Conservation (phyloP, 2,329 filamentous ascomycete genomes). For the Plectosphaerella plurivora region DNA sequence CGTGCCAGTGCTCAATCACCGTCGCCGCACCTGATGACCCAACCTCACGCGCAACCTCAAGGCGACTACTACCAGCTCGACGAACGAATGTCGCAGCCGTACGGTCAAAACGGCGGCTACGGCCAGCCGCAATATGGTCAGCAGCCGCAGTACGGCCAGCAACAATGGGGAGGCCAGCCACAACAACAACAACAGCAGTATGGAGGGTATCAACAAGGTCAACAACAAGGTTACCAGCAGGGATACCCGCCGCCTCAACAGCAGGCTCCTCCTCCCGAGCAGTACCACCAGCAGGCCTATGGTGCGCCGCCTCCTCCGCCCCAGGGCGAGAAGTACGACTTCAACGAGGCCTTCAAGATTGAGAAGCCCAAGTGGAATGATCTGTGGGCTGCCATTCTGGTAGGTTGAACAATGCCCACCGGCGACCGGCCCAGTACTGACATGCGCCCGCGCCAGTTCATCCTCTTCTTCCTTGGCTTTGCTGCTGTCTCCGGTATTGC, state of each 20-base stretch:
- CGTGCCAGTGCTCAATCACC: neutral
- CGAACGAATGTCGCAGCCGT: constrained; percentile 9
- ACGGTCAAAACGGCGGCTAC: constrained; percentile 10
- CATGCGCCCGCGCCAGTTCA: constrained; percentile 42
- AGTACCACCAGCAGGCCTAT: constrained; percentile 23
- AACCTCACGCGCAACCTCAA: neutral
- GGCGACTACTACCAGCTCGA: neutral
- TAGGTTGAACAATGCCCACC: constrained; percentile 25
- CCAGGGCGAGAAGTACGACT: constrained; percentile 49
- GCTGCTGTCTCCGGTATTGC: constrained; percentile 70
- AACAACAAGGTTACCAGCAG: constrained; percentile 19
- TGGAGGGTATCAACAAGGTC: constrained; percentile 15
- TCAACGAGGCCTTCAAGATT: constrained; percentile 79
- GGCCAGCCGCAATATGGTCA: constrained; percentile 3
- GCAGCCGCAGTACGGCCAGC: constrained; percentile 1
- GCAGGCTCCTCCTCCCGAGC: constrained; percentile 9
- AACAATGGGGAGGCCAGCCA: constrained; percentile 2
- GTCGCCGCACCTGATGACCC: too few species aligned
- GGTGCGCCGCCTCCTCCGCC: constrained; percentile 26
- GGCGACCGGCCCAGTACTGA: neutral
- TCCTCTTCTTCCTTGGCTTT: constrained; percentile 68
- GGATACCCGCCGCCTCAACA: constrained; percentile 17
- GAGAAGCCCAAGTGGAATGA: constrained; percentile 87
- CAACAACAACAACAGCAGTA: constrained; percentile 17
- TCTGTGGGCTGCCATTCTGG: constrained; percentile 79